Evolutionary conservation across 257 asterid species (phyloP).

Genomic region (Solanum megistacrolobum): DNA sequence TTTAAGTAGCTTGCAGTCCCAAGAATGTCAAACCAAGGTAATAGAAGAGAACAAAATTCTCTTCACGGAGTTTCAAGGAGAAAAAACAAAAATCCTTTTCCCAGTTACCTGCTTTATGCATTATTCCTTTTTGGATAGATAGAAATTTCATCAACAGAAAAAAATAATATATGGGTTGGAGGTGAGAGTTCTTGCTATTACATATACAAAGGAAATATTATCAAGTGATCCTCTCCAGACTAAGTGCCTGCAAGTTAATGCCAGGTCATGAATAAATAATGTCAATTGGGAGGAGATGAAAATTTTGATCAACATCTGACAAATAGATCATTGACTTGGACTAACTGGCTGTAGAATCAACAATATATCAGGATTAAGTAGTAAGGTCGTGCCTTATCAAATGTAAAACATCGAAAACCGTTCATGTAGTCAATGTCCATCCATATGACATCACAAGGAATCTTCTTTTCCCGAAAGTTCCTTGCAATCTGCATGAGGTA

Average conservation of each 20-base stretch:
- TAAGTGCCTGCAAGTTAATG: background rate
- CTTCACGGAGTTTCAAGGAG: background rate
- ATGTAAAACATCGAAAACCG: slow-evolving; percentile 92
- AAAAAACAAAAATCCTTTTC: background rate
- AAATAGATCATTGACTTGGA: background rate
- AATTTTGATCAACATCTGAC: background rate
- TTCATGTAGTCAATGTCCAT: slow-evolving; percentile 99
- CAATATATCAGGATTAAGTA: background rate
- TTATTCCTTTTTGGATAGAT: background rate
- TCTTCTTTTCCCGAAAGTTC: slow-evolving; percentile 74
- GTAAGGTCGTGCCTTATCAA: slow-evolving; percentile 49
- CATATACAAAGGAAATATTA: background rate
- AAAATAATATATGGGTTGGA: background rate
- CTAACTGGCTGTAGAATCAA: background rate
- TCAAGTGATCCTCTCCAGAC: background rate
- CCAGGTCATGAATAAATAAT: background rate
- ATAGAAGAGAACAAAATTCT: background rate
- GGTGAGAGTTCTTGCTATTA: background rate
- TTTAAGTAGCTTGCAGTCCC: background rate
- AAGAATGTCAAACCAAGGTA: background rate
- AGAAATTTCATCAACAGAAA: background rate
- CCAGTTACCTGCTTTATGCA: background rate
- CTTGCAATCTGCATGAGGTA: slow-evolving; percentile 56
- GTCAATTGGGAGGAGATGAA: background rate
- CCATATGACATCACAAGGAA: slow-evolving; percentile 99